Percentiles rank a stretch among this genome's conserved stretches.
Evolutionary conservation across 208 protist species (phyloP).

Genomic region (Crithidia sp.): DNA sequence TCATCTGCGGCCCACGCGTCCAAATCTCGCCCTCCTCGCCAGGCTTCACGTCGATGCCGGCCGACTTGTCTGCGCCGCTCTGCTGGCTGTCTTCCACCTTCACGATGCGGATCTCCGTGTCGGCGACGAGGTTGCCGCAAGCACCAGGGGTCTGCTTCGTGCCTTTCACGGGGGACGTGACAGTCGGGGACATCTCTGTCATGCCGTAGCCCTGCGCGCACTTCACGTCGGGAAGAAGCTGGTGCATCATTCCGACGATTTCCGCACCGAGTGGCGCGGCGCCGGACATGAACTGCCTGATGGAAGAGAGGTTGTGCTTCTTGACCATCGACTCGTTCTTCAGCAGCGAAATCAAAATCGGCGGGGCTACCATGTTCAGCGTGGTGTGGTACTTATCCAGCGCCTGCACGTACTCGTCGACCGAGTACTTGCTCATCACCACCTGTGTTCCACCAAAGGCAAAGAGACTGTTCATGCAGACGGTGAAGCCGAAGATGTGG

Average conservation of each 20-base stretch:
- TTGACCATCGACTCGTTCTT: constrained; percentile 51
- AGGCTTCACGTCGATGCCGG: constrained; percentile 31
- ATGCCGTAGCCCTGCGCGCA: constrained; percentile 79
- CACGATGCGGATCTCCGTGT: constrained; percentile 53
- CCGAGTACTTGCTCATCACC: constrained; percentile 51
- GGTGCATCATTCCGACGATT: constrained; percentile 33
- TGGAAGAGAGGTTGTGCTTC: constrained; percentile 31
- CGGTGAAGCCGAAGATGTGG: constrained; percentile 85
- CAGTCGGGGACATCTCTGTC: constrained; percentile 69
- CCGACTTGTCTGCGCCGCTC: constrained; percentile 35
- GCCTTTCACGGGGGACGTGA: constrained; percentile 6
- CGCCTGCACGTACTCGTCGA: constrained; percentile 34
- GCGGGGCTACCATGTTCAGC: constrained; percentile 68
- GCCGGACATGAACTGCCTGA: constrained; percentile 40
- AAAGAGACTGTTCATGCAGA: constrained; percentile 42
- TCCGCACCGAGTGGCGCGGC: constrained; percentile 65
- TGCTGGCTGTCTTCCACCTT: constrained; percentile 49
- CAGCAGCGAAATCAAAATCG: constrained; percentile 67
- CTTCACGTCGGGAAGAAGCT: constrained; percentile 15
- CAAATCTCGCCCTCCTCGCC: constrained; percentile 71
- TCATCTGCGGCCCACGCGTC: constrained; percentile 74
- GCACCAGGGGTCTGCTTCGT: not conserved
- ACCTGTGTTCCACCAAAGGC: constrained; percentile 34
- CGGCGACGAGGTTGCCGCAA: constrained; percentile 30
- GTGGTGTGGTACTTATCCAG: constrained; percentile 61